A percentile compares a stretch with the other conserved stretches of the same genome.
These are phyloP conservation scores for Musa beccarii DNA, from an alignment of 176 grass and related monocot genomes.

Conservation along the genomic window DNA sequence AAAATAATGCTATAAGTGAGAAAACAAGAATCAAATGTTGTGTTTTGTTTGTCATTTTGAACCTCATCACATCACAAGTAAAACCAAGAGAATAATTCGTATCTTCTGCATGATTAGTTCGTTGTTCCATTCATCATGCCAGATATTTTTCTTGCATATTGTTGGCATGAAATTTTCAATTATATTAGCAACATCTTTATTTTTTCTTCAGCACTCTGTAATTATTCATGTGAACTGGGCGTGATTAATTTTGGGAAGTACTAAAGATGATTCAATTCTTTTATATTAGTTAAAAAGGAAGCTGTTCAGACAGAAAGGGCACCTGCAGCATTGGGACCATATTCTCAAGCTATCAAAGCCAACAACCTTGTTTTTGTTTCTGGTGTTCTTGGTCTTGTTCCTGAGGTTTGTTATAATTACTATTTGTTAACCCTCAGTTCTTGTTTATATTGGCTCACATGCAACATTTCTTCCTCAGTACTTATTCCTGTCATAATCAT, in stretches of 20 bases:
- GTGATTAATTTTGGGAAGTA: background rate
- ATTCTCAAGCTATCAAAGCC: conserved; percentile 92
- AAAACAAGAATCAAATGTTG: background rate
- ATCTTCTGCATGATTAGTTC: background rate
- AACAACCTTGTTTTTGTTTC: conserved; percentile 96
- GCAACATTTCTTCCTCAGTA: background rate
- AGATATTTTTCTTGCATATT: background rate
- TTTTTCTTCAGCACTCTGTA: background rate
- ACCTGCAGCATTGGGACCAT: conserved; percentile 78
- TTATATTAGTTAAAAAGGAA: conserved; percentile 49
- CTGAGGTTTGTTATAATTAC: conserved; percentile 47
- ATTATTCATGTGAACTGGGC: background rate
- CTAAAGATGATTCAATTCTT: background rate
- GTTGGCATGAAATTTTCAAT: background rate
- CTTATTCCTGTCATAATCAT: background rate
- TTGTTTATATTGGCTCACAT: background rate
- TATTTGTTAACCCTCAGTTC: background rate
- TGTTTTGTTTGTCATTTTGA: background rate
- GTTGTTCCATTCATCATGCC: background rate
- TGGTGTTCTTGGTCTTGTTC: conserved; percentile 81
- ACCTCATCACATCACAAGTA: background rate
- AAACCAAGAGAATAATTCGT: background rate
- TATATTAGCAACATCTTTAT: background rate
- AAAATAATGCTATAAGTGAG: too few relatives aligned
- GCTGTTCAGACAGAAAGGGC: conserved; percentile 79